Conservation (phyloP, 768 basidiomycete genomes). For the Saitozyma sp. region DNA sequence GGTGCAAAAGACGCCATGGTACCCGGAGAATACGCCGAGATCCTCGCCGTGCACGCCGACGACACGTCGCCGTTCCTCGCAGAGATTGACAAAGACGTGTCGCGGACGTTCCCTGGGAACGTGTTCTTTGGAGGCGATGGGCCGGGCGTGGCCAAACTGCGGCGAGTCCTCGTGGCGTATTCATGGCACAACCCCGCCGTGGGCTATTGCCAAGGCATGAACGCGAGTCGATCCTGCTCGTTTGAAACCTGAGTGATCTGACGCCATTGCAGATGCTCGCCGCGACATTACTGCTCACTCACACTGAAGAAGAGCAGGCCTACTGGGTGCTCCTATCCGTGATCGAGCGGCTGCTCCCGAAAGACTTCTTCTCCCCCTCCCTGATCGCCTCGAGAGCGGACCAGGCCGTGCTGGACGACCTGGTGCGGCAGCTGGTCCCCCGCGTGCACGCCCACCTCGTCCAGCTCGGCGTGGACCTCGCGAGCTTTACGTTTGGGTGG, state of each 20-base stretch:
- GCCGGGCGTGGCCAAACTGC: constrained; percentile 84
- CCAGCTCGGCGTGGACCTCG: constrained; percentile 81
- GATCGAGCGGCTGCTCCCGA: constrained; percentile 82
- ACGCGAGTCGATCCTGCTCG: constrained; percentile 14
- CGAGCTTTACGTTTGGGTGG: constrained; percentile 97
- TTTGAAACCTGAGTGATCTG: neutral
- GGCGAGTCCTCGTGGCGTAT: constrained; percentile 86
- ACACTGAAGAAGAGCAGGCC: constrained; percentile 93
- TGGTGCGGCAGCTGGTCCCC: constrained; percentile 74
- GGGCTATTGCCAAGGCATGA: constrained; percentile 62
- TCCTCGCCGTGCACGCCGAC: constrained; percentile 60
- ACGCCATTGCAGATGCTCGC: constrained; percentile 77
- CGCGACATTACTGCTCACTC: constrained; percentile 86
- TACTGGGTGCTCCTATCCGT: constrained; percentile 92
- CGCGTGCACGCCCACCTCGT: constrained; percentile 73
- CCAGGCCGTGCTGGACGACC: constrained; percentile 84
- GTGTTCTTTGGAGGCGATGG: constrained; percentile 98
- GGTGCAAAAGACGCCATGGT: constrained; percentile 89
- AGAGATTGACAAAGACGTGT: constrained; percentile 93
- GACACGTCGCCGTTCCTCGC: constrained; percentile 52
- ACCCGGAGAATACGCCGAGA: constrained; percentile 83
- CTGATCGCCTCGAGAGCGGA: constrained; percentile 91
- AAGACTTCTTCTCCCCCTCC: constrained; percentile 90
- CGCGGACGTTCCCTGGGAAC: constrained; percentile 84
- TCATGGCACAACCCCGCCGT: constrained; percentile 92